Base-by-base conservation (phyloP, 1,139 yeast genomes). In the Blastobotrys apis region DNA sequence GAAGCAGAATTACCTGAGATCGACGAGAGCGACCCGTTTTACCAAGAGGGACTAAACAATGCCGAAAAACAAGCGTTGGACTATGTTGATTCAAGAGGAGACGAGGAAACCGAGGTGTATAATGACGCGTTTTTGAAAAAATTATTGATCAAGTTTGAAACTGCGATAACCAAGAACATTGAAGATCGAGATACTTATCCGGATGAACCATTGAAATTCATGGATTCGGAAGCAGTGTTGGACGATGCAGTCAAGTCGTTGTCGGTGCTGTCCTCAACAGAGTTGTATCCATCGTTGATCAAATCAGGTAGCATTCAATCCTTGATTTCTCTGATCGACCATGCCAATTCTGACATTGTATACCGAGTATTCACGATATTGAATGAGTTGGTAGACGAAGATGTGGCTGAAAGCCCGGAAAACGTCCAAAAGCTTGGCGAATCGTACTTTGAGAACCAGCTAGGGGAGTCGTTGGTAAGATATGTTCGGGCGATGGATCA, bases 121-220 rank as follows among this genome's bases (percentile, higher is more conserved):
- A 58, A 55, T 22, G 46, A 43, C 12, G 47, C 52, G 9, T 41
- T 50, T 13, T 58, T 66, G 30, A 52, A 53, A 8, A 51, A 52
- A 39, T 42, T 57, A 8, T 37, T 59, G 3, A 42, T 53, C 9
- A 47, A 48, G 26, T 48, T 68, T 29, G 63, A 62, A 34, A 47
- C 52, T 12, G 57, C 61, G 0, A 49, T 60, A 4, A 41, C 53
- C 12, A 50, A 50, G 27, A 69, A 69, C 54, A 48, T 55, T 8
- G 58, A 57, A 31, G 53, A 56, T 34, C 57, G 73, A 12, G 54
- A 53, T 12, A 57, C 58, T 36, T 54, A 53, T 48, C 47, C 57
- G 0, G 54, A 53, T 21, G 67, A 66, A n/a, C 72, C 72, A 2
- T 40, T 59, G 30, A 65, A 64, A 53, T 58, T 58, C 40, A 40